Base-by-base conservation (phyloP, 1,139 yeast genomes). In the Blastobotrys serpentis region DNA sequence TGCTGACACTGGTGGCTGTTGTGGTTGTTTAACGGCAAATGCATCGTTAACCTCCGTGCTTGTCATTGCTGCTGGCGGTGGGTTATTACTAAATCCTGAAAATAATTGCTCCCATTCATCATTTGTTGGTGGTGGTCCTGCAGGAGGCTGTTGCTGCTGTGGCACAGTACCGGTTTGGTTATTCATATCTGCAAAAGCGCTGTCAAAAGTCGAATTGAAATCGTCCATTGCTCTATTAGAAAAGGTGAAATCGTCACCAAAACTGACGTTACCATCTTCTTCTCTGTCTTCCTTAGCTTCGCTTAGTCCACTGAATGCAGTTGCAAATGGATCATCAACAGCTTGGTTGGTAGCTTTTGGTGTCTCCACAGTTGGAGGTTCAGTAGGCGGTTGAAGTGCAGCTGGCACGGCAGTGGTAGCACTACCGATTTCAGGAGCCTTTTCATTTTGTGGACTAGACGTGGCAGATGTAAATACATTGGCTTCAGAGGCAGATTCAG, bases 21-120 rank as follows among this genome's bases (percentile, higher is more conserved):
- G 39, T 43, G 18, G 41, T 6, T 46, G 13, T 10, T 47, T 39
- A 3, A 52, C 52, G 2, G 55, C 46, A 44, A 60, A 61, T 7
- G 63, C 65, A 43, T 56, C 56, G 34, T 54, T 52, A 17, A 60
- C 52, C 2, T 60, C 64, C 13, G 50, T 48, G 36, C 51, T 42
- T 7, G 59, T 42, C 5, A 52, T 55, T 14, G 49, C 41, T 2
- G 46, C 40, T 5, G 54, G 49, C 10, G 57, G 67, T 46, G 73
- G 71, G 29, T 75, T 74, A 59, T 83, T 85, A 25, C 92, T 92
- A 64, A 88, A 85, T 0, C 95, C 96, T 2, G 95, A 94, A 72
- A 89, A 89, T 26, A 89, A 75, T 67, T 88, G 94, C 61, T 89
- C 96, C 97, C 97, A 89, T 66, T 89, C 97, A 61, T 87, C 95